Conservation (phyloP, 495 filamentous ascomycete genomes). For the Trypethelium eluteriae region DNA sequence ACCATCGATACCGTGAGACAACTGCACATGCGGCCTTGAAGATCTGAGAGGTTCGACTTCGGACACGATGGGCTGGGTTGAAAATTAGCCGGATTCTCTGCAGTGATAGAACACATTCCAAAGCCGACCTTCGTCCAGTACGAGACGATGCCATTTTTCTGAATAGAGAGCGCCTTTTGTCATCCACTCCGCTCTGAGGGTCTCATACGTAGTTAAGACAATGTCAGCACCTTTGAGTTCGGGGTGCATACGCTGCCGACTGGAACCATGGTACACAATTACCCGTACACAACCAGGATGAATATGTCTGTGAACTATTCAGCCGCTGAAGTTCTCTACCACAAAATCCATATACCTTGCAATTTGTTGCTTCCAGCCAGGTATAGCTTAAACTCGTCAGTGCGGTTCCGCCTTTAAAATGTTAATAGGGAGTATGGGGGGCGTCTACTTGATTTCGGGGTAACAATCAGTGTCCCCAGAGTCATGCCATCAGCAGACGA, state of each 20-base stretch:
- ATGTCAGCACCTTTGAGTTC: constrained; percentile 68
- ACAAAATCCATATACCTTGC: constrained; percentile 13
- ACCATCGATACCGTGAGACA: constrained; percentile 77
- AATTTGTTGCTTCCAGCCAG: constrained; percentile 20
- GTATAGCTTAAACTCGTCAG: constrained; percentile 18
- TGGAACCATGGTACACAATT: constrained; percentile 63
- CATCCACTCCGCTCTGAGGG: constrained; percentile 65
- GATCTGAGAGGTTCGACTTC: constrained; percentile 71
- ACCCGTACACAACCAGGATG: background rate
- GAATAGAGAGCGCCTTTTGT: constrained; percentile 44
- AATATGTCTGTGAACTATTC: background rate
- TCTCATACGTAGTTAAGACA: constrained; percentile 86
- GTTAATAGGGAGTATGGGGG: background rate
- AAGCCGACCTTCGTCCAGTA: constrained; percentile 63
- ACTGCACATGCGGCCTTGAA: constrained; percentile 75
- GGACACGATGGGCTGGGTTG: constrained; percentile 68
- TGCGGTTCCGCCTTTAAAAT: background rate
- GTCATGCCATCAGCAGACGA: background rate
- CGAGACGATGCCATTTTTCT: constrained; percentile 88
- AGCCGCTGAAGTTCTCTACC: background rate
- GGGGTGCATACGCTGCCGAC: constrained; percentile 56
- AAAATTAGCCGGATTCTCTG: background rate
- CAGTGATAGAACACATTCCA: background rate
- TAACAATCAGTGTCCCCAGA: constrained; percentile 24
- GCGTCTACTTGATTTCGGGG: constrained; percentile 27